Evolutionary conservation across 1,284 basidiomycete genomes (phyloP).

Genomic region (Schizophyllum commune): DNA sequence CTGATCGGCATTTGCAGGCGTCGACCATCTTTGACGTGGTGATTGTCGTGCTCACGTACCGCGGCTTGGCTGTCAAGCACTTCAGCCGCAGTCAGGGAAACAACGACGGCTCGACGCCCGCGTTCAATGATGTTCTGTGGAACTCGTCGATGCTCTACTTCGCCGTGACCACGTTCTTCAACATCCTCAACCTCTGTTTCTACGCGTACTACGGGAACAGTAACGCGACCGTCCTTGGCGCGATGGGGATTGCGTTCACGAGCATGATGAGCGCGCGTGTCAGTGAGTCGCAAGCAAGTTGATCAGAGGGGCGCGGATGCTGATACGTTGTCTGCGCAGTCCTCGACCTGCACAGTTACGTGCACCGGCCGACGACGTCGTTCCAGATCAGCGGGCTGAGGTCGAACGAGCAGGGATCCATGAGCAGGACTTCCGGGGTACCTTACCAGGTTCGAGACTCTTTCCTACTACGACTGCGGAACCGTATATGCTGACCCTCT

Average conservation of each 20-base stretch:
- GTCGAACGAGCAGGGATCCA: neutral
- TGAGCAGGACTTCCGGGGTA: neutral
- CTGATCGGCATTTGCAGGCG: neutral
- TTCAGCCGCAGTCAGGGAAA: neutral
- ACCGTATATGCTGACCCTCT: neutral
- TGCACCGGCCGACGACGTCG: neutral
- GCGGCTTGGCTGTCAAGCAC: conserved; percentile 1
- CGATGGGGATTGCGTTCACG: conserved; percentile 5
- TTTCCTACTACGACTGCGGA: neutral
- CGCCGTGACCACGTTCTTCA: conserved; percentile 2
- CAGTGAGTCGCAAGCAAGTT: neutral
- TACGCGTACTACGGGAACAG: conserved; percentile 3
- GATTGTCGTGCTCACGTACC: conserved; percentile 2
- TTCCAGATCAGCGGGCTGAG: neutral
- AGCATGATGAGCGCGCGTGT: conserved; percentile 9
- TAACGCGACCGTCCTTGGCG: conserved; percentile 3
- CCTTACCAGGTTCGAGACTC: neutral
- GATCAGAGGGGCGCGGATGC: too few species aligned
- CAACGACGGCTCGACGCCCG: neutral
- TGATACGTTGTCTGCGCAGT: neutral
- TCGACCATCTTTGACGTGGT: conserved; percentile 3
- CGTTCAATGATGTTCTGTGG: conserved; percentile 6
- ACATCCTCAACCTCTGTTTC: conserved; percentile 3
- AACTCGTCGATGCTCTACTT: conserved; percentile 7
- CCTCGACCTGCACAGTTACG: conserved; percentile 5